A percentile compares a stretch with the other conserved stretches of the same genome.
Conservation (phyloP, 768 basidiomycete genomes). For the Xerocomus spinulosus region DNA sequence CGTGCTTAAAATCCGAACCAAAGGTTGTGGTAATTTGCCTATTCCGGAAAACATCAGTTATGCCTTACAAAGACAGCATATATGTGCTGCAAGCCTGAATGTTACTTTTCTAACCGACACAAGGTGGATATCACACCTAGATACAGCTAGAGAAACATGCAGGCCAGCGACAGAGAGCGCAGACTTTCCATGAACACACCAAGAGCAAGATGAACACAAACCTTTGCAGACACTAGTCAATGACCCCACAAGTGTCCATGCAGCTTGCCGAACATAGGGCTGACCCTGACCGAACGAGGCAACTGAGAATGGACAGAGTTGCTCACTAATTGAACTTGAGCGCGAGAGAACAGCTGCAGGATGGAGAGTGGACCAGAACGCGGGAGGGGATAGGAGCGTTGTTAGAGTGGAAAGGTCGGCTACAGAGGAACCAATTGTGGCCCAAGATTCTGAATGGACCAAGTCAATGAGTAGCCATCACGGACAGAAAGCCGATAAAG, state of each 20-base stretch:
- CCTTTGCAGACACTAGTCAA: conserved; percentile 43
- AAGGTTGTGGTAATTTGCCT: conserved; percentile 23
- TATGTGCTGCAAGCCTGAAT: not conserved
- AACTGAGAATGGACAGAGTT: conserved; percentile 11
- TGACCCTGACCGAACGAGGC: conserved; percentile 54
- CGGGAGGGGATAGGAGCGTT: conserved; percentile 30
- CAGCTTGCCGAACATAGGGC: conserved; percentile 66
- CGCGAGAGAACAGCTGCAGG: conserved; percentile 42
- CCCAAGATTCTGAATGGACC: conserved; percentile 15
- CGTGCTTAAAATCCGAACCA: conserved; percentile 47
- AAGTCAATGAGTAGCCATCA: conserved; percentile 1
- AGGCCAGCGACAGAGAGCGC: not conserved
- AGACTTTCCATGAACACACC: not conserved
- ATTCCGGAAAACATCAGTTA: conserved; percentile 2
- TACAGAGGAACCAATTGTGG: conserved; percentile 1
- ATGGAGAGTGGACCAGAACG: conserved; percentile 57
- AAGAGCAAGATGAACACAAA: conserved; percentile 14
- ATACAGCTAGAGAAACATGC: not conserved
- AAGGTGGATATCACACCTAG: no score
- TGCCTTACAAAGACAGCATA: conserved; percentile 3
- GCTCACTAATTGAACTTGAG: conserved; percentile 30
- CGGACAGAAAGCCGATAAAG: not conserved
- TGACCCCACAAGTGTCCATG: conserved; percentile 58
- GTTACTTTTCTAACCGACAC: no score
- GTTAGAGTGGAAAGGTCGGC: conserved; percentile 2